Conservation (phyloP, 2,329 filamentous ascomycete species). For the Diaporthe aspalathi region DNA sequence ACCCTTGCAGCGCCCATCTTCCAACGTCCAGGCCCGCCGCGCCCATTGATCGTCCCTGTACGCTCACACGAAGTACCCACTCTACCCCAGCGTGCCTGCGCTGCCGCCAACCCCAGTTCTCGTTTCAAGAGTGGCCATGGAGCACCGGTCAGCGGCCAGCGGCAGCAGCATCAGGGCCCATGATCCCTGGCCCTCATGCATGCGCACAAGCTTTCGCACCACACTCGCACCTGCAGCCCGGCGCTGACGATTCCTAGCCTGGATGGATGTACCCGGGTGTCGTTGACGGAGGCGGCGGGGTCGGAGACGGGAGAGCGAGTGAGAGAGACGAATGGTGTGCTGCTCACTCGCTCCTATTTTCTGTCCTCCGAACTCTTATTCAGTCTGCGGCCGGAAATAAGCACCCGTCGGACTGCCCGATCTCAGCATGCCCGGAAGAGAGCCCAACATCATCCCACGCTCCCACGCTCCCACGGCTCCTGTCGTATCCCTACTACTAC, state of each 20-base stretch:
- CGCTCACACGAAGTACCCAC: neutral
- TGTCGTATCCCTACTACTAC: neutral
- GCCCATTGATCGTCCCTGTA: no score
- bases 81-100: slow-evolving; percentile 13
- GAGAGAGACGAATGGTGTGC: neutral
- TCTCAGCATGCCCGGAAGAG: neutral
- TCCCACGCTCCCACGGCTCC: no score
- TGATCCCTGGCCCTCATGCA: slow-evolving; percentile 22
- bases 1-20: no score
- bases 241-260: slow-evolving; percentile 12
- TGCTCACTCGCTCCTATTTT: slow-evolving; percentile 2
- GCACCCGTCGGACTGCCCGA: slow-evolving; percentile 11
- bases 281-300: no score
- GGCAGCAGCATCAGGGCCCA: neutral
- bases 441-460: neutral
- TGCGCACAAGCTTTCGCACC: slow-evolving; percentile 23
- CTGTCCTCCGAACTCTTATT: neutral
- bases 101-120: slow-evolving; percentile 8
- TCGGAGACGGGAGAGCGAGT: neutral
- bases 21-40: no score
- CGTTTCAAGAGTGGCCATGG: slow-evolving; percentile 12
- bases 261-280: slow-evolving; percentile 16
- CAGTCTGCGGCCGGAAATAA: slow-evolving; percentile 9
- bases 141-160: neutral
- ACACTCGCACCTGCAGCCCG: slow-evolving; percentile 12